phyloP scores from a whole-genome alignment of 1,284 basidiomycete species.

The Ustilago trichophora region DNA sequence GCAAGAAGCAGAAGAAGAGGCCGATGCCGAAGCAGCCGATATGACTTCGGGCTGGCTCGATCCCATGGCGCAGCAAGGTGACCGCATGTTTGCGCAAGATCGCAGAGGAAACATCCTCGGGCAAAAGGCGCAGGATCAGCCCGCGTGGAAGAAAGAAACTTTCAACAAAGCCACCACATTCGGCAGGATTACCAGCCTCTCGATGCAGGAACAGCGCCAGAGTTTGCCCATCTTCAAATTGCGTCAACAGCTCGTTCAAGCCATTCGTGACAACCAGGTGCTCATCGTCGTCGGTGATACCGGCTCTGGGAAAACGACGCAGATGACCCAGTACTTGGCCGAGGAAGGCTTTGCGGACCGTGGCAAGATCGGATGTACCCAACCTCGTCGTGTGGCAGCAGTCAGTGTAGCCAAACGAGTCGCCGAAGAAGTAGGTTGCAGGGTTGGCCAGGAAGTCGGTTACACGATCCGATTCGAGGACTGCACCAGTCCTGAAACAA shows the following conservation, averaged over 20 bases:
- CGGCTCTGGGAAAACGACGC: constrained; percentile 86
- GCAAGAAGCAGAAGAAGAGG: constrained; percentile 91
- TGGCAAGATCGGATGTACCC: constrained; percentile 93
- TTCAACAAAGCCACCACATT: constrained; percentile 98
- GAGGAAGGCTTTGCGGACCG: constrained; percentile 86
- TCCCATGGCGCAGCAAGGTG: constrained; percentile 89
- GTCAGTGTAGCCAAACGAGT: constrained; percentile 99
- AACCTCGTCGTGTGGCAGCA: constrained; percentile 96
- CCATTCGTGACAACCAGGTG: constrained; percentile 93
- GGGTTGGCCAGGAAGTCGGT: constrained; percentile 94
- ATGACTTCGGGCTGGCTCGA: constrained; percentile 96
- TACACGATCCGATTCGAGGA: constrained; percentile 99
- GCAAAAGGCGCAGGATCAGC: constrained; percentile 81
- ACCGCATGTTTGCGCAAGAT: constrained; percentile 93
- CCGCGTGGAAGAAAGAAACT: constrained; percentile 89
- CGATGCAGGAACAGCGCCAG: constrained; percentile 91
- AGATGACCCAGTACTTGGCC: constrained; percentile 92
- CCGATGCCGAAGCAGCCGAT: constrained; percentile 90
- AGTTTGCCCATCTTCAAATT: constrained; percentile 95
- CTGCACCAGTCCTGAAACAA: constrained; percentile 94
- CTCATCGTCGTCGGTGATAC: constrained; percentile 93
- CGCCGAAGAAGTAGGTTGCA: constrained; percentile 94
- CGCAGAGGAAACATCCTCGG: constrained; percentile 82
- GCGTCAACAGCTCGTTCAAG: constrained; percentile 87
- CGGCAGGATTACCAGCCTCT: constrained; percentile 87